Conservation (phyloP, 169 alveolate species). For the Plasmodium chabaudi region DNA sequence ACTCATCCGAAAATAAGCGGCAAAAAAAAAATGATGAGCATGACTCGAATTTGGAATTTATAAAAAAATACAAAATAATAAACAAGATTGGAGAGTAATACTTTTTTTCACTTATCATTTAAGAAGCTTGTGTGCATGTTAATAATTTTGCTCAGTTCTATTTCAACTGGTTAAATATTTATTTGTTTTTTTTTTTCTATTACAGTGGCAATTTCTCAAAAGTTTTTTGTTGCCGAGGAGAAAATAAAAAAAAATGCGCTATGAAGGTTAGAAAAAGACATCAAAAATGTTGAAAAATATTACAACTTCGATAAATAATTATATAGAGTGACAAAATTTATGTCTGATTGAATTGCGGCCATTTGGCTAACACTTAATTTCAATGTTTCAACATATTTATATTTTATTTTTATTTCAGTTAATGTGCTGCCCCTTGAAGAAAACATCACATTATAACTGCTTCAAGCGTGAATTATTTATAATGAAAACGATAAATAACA, state of each 20-base stretch:
- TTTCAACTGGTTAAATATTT: conserved; percentile 1
- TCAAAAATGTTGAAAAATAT: neutral
- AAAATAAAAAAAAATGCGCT: conserved; percentile 70
- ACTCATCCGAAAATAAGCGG: conserved; percentile 44
- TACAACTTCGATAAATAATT: neutral
- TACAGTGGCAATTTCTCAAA: conserved; percentile 70
- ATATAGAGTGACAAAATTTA: neutral
- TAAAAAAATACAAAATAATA: conserved; percentile 73
- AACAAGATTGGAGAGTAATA: conserved; percentile 76
- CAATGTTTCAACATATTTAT: neutral
- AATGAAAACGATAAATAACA: conserved; percentile 72
- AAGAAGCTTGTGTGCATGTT: too few relatives aligned
- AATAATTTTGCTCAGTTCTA: too few relatives aligned
- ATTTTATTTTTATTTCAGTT: conserved; percentile 14
- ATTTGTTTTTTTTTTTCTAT: conserved; percentile 5
- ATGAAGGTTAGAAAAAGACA: conserved; percentile 51
- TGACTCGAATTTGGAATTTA: conserved; percentile 67
- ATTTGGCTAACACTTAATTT: neutral
- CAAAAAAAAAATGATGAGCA: conserved; percentile 72
- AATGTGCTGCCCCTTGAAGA: conserved; percentile 72
- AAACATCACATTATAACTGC: conserved; percentile 69
- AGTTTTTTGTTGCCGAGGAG: conserved; percentile 74
- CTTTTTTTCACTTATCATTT: neutral
- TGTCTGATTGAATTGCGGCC: neutral
- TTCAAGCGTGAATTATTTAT: conserved; percentile 65